phyloP scores from a whole-genome alignment of 2,329 filamentous ascomycete species.

The Aspergillus phoenicis region DNA sequence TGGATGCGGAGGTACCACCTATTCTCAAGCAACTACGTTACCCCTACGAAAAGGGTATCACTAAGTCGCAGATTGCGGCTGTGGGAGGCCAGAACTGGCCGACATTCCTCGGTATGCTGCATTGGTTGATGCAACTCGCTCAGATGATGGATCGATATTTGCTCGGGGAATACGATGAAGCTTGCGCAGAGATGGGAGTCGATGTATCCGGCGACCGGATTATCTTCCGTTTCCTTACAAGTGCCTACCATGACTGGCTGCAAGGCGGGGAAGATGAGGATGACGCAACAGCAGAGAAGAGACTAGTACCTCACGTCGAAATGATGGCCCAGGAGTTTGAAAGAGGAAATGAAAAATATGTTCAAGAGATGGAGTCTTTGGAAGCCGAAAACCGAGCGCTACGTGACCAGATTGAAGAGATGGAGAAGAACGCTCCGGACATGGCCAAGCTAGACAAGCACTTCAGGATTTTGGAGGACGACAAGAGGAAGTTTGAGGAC shows the following conservation, averaged over 20 bases:
- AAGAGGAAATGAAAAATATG: conserved; percentile 78
- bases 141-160: conserved; percentile 89
- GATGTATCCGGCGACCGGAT: conserved; percentile 90
- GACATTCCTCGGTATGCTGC: conserved; percentile 86
- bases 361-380: conserved; percentile 78
- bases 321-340: conserved; percentile 89
- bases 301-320: conserved; percentile 81
- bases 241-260: conserved; percentile 91
- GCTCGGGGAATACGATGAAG: conserved; percentile 80
- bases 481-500: conserved; percentile 91
- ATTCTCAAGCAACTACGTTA: conserved; percentile 92
- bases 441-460: conserved; percentile 82
- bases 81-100: conserved; percentile 98
- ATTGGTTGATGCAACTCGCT: conserved; percentile 99
- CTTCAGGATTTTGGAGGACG: conserved; percentile 91
- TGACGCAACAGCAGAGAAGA: conserved; percentile 77
- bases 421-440: conserved; percentile 84
- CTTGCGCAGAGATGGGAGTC: conserved; percentile 81
- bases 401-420: conserved; percentile 81
- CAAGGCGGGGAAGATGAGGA: conserved; percentile 86
- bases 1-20: conserved; percentile 91
- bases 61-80: conserved; percentile 91
- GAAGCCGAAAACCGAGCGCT: conserved; percentile 83
- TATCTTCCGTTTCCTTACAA: conserved; percentile 88
- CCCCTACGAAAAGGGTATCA: conserved; percentile 92